Evolutionary conservation across 176 grass and related monocot species (phyloP), one percentile per base, ranked within the genome.

Genomic region (Pontederia paniculata): DNA sequence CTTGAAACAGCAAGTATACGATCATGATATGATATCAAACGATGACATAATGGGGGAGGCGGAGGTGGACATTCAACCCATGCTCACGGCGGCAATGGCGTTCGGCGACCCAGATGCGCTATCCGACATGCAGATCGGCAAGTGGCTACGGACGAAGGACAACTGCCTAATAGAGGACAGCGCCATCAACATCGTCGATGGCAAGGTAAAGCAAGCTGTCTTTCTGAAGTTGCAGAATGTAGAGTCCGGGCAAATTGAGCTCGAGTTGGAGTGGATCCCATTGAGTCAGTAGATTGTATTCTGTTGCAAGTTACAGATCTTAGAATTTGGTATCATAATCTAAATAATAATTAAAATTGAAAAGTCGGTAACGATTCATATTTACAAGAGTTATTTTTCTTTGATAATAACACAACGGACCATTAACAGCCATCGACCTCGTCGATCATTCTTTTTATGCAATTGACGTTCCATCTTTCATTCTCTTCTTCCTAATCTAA

Each of bases 1-100:
- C 5, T 5, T 31, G 5, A 23, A 73, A 6, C 74, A 88, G 84
- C 53, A 88, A 83, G 80, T 88, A 12, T 88, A 70, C 19, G 84
- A 88, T 45, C 59, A 88, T 12, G 84, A 88, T 58, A 16, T 83
- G 43, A 6, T 88, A 15, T 83, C 84, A 12, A 55, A 15, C 45
- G 84, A 88, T 12, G 84, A 88, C 63, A 42, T 63, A 42, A 88
- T 88, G 84, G 84, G 84, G 4, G 79, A 80, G 37, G 84, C 84
- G 0, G 84, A 88, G 65, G 45, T 88, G 7, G 84, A 88, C 49
- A 25, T 83, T 37, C 80, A 88, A 51, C 80, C 84, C 0, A 75
- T 88, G 75, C 80, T 83, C 72, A 83, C 53, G 14, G 50, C 72
- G 1, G 84, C 80, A 0, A 56, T 31, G 42, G 79, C 84, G 2